A percentile compares a stretch with the other conserved stretches of the same genome.
These are phyloP conservation scores for Leccinum ochraceum DNA, from an alignment of 768 basidiomycete genomes.

Conservation along the genomic window DNA sequence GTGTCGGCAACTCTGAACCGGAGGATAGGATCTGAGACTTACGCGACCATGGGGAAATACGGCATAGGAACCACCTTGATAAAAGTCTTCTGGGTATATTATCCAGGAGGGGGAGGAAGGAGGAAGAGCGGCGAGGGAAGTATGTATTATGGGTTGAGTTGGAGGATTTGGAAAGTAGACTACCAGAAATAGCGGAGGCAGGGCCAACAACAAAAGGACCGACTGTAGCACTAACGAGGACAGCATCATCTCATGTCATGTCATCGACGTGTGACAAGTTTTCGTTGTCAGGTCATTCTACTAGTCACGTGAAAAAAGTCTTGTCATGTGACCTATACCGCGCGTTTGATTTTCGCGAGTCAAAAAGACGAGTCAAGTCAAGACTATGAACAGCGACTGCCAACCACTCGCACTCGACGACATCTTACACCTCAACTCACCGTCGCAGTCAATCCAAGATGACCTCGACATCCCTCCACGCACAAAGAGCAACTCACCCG, in stretches of 20 bases:
- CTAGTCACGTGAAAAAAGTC: slow-evolving; percentile 30
- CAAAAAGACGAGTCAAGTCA: no score
- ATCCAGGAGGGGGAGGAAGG: slow-evolving; percentile 56
- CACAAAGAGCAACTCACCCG: slow-evolving; percentile 32
- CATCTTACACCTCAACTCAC: slow-evolving; percentile 54
- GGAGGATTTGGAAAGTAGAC: slow-evolving; percentile 69
- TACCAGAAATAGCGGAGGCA: slow-evolving; percentile 61
- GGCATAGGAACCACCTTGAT: slow-evolving; percentile 59
- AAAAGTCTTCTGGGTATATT: slow-evolving; percentile 74
- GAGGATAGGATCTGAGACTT: slow-evolving; percentile 20
- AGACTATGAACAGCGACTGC: slow-evolving; percentile 35
- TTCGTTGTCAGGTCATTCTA: no score
- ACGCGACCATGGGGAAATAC: slow-evolving; percentile 66
- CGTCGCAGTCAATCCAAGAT: slow-evolving; percentile 32
- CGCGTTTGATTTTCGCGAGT: slow-evolving; percentile 40
- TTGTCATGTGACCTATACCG: slow-evolving; percentile 33
- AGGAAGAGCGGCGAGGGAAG: slow-evolving; percentile 64
- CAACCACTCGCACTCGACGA: slow-evolving; percentile 54
- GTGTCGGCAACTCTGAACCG: slow-evolving; percentile 3
- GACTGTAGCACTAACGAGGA: slow-evolving; percentile 20
- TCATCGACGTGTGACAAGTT: no score
- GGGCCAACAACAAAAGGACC: slow-evolving; percentile 48
- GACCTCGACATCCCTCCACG: slow-evolving; percentile 23
- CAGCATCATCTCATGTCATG: background rate
- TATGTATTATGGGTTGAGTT: slow-evolving; percentile 46